Evolutionary conservation across 768 basidiomycete species (phyloP), one percentile per base, ranked within the genome.

Genomic region (Trametes cingulata): DNA sequence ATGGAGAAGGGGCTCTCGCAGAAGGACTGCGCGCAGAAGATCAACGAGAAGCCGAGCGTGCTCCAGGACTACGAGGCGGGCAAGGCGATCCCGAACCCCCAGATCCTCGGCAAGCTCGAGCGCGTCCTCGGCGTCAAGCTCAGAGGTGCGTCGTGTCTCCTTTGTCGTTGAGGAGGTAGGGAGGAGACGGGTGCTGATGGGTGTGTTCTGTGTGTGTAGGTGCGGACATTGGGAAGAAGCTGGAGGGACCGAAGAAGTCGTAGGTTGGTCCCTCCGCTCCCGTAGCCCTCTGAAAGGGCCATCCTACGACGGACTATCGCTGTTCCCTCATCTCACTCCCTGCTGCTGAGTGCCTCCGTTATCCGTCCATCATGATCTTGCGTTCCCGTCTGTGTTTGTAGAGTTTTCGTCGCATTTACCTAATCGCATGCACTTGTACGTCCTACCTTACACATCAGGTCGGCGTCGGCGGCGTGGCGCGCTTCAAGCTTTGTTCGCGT

Each of bases 11-110:
- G 88, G 66, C 70, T 95, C 52, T 88, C 93, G 10, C 95, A 98
- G 75, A 96, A 95, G 76, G 94, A 96, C 49, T 77, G 96, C 39
- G 95, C 95, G 12, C 87, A 88, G 71, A 93, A 92, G 79, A 85
- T 95, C 69, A 98, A 97, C 72, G 93, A 95, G 77, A 95, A 95
- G 74, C 91, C 90, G 29, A 88, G 89, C 48, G 79, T 94, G 51
- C 76, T 93, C 36, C 90, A 93, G 73, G 94, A 95, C 67, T 93
- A 96, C 72, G 95, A 97, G 74, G 82, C 88, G 3, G 87, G 92
- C 56, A 88, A 85, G 74, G 95, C 94, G 33, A 83, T 93, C 39
- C 95, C 95, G 29, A 94, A 88, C 69, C 76, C 90, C 41, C 90
- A 93, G 70, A 85, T 97, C 67, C 85, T 98, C 33, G 79, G 81